Evolutionary conservation across 163 green algal species (phyloP), one percentile per base, ranked within the genome.

Genomic region (Picocystis sp.): DNA sequence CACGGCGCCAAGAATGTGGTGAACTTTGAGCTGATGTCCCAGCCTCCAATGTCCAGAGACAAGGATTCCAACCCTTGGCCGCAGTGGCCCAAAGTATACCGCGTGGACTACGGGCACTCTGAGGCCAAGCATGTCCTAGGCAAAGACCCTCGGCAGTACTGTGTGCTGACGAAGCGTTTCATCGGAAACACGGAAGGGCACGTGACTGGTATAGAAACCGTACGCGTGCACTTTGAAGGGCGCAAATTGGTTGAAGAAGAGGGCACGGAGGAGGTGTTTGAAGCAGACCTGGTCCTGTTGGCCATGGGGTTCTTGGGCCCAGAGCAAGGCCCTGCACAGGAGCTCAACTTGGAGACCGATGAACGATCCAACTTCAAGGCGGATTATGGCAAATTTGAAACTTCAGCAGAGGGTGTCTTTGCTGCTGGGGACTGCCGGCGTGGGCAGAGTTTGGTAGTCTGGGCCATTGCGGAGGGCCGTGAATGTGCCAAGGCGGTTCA

Each of bases 251-350:
- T 73, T 21, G 82, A 93, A 73, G 56, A 80, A 33, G 52, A 58
- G 5, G 83, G 73, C 43, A 78, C 50, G 15, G 62, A 75, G 47
- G 54, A 73, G 22, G 53, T 73, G 45, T 68, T 96, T 25, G 73
- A 92, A 59, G 78, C 77, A 3, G 87, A 96, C 77, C 33, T 96
- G 45, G 80, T 83, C 47, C 76, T 96, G 52, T 74, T 96, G 58
- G 86, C 87, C 22, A 92, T 96, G 81, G 87, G 87, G 60, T 96
- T 96, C 73, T 60, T 93, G 47, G 87, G 87, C 1, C 87, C 87
- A 21, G 87, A 96, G 78, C 78, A 82, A 43, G 81, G 63, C 5
- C 68, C 95, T 22, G 82, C 80, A 10, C 59, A 86, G 21, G 60
- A 71, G 2, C 67, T 96, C 47, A 73, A 77, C 23, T 25, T 96